Percentiles rank a stretch among this genome's conserved stretches.
phyloP scores from a whole-genome alignment of 345 rosid genomes.

The Kernera saxatilis region DNA sequence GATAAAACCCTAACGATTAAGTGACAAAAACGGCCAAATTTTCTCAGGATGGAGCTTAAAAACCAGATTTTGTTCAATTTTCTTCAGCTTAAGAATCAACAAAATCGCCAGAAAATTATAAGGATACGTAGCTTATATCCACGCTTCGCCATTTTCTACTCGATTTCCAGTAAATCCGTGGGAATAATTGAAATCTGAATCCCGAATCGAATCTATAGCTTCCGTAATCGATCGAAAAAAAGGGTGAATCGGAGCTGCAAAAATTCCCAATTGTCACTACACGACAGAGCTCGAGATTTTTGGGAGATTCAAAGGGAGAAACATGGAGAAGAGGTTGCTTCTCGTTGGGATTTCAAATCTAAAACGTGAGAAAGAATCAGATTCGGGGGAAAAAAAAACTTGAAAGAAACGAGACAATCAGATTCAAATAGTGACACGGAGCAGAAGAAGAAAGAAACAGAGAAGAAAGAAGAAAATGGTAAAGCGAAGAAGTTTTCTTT shows the following conservation, averaged over 20 bases:
- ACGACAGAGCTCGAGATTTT: constrained; percentile 24
- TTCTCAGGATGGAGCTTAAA: not conserved
- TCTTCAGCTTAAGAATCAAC: not conserved
- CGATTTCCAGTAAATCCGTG: constrained; percentile 8
- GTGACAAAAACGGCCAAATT: not conserved
- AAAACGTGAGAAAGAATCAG: constrained; percentile 34
- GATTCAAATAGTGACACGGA: constrained; percentile 32
- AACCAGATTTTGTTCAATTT: not conserved
- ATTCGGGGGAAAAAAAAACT: constrained; percentile 1
- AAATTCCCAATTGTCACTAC: constrained; percentile 16
- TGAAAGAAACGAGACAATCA: constrained; percentile 17
- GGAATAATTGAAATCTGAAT: constrained; percentile 7
- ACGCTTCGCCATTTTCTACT: constrained; percentile 67
- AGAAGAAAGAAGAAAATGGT: constrained; percentile 19
- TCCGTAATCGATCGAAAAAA: constrained; percentile 6
- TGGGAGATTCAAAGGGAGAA: constrained; percentile 15
- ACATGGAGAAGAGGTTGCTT: constrained; percentile 8
- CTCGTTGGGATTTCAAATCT: constrained; percentile 31
- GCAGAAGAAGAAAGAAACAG: constrained; percentile 6
- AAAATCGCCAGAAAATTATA: not conserved
- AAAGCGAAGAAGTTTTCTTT: not conserved
- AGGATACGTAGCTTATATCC: constrained; percentile 99
- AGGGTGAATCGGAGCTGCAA: constrained; percentile 11
- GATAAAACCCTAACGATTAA: constrained; percentile 6
- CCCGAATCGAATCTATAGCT: constrained; percentile 11